Evolutionary conservation across 176 grass and related monocot species (phyloP), one percentile per base, ranked within the genome.

Genomic region (Oryza nivara): DNA sequence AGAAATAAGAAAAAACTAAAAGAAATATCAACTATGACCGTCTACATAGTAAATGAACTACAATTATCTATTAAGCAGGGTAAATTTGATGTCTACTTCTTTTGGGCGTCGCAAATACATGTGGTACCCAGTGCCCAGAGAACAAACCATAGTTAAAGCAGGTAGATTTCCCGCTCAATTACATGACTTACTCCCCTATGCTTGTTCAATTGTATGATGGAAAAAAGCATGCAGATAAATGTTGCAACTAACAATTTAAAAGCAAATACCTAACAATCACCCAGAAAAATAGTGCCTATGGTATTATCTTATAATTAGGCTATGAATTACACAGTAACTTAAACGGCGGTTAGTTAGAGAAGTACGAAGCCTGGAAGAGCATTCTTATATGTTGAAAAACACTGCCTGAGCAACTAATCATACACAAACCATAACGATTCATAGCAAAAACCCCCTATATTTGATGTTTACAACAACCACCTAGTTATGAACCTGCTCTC

Each of bases 91-190:
- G 36, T 10, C 5, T 30, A 61, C 16, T 22, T 25, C 16, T 16
- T 47, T 73, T 72, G 4, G 44, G 51, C 23, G 19, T 56, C n/a
- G 19, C 54, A 5, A 58, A 58, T 52, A 19, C 54, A 41, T 11
- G 5, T 51, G 40, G 26, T 58, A 58, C 7, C 54, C 19, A 20
- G 54, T 72, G 26, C 43, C 60, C 26, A 66, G 54, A 79, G 45
- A 77, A 84, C 45, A 78, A 83, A 10, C 8, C 66, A 15, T 68
- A 47, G 32, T 43, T 78, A 60, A 73, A 76, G 22, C 28, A 70
- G 41, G 25, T 9, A 43, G n/a, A 66, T 44, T 75, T 78, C 32
- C 9, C 25, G 0, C 7, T 1, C 54, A 73, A 22, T 65, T 38
- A 72, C 30, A 4, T 38, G 3, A 17, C 54, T n/a, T 58, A 58